phyloP scores from a whole-genome alignment of 805 yeast genomes.

The Candida broadrunensis region DNA sequence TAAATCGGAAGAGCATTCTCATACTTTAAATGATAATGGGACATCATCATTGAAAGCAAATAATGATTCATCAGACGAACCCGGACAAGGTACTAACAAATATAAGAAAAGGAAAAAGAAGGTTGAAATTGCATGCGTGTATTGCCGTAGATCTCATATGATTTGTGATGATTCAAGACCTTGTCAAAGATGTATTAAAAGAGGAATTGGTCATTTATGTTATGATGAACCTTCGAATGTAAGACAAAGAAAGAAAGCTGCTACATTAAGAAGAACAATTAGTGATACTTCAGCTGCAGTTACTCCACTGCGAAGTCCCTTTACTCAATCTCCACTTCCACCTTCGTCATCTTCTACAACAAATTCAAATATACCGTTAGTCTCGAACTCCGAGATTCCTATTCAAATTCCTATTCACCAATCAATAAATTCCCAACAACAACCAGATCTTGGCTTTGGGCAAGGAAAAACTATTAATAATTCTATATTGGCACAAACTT shows the following conservation, averaged over 20 bases:
- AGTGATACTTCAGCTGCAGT: conserved; percentile 6
- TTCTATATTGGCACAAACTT: conserved; percentile 36
- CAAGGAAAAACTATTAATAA: conserved; percentile 12
- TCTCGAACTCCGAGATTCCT: not conserved
- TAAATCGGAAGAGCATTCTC: not conserved
- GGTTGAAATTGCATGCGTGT: conserved; percentile 75
- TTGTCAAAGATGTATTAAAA: conserved; percentile 77
- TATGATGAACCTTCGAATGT: conserved; percentile 61
- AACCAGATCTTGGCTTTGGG: conserved; percentile 3
- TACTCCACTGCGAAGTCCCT: conserved; percentile 7
- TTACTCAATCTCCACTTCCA: conserved; percentile 13
- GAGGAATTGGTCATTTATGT: conserved; percentile 87
- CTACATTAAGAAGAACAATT: conserved; percentile 15
- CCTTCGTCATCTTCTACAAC: conserved; percentile 3
- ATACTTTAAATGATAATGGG: not conserved
- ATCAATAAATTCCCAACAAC: conserved; percentile 3
- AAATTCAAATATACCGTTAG: conserved; percentile 1
- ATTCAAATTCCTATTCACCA: not conserved
- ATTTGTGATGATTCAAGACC: conserved; percentile 80
- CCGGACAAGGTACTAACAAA: conserved; percentile 1
- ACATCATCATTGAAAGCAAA: no score
- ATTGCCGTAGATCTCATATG: conserved; percentile 91
- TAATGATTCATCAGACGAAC: not conserved
- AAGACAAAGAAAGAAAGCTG: conserved; percentile 39
- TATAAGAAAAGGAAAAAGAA: conserved; percentile 44